Evolutionary conservation across 352 stramenopile genomes (phyloP).

Genomic region (Phytopythium boreale): DNA sequence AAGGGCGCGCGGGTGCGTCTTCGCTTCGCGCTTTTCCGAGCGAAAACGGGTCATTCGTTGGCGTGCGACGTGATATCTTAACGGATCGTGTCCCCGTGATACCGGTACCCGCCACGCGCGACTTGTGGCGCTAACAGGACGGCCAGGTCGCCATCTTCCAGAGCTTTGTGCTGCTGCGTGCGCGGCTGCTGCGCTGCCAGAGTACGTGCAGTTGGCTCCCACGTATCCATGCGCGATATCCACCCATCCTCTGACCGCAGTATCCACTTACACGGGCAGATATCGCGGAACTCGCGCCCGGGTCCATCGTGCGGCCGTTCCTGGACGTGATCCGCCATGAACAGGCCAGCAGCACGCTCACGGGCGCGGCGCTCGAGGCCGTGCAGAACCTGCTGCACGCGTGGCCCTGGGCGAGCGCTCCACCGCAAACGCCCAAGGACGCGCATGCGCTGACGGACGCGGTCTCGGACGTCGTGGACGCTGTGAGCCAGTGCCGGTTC

Average conservation of each 20-base stretch:
- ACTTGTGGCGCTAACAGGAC: conserved; percentile 25
- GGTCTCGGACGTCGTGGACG: conserved; percentile 87
- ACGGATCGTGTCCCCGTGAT: background rate
- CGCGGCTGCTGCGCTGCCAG: conserved; percentile 54
- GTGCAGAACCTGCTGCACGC: conserved; percentile 95
- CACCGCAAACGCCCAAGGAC: conserved; percentile 24
- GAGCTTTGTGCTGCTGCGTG: conserved; percentile 54
- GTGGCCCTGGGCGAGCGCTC: conserved; percentile 51
- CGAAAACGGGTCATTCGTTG: background rate
- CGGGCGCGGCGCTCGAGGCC: conserved; percentile 89
- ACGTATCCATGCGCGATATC: no score
- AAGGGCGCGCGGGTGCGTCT: conserved; percentile 19
- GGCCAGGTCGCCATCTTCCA: conserved; percentile 55
- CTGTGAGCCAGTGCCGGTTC: conserved; percentile 93
- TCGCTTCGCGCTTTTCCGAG: background rate
- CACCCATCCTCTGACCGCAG: no score
- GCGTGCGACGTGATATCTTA: background rate
- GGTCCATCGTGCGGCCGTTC: conserved; percentile 89
- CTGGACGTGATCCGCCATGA: conserved; percentile 92
- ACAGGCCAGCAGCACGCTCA: conserved; percentile 92
- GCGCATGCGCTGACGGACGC: conserved; percentile 38
- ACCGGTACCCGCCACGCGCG: background rate
- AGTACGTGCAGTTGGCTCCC: conserved; percentile 27
- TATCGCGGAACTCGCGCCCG: conserved; percentile 53
- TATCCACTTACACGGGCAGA: conserved; percentile 21